Evolutionary conservation across 352 stramenopile species (phyloP).

Genomic region (Globisporangium acanthophoron): DNA sequence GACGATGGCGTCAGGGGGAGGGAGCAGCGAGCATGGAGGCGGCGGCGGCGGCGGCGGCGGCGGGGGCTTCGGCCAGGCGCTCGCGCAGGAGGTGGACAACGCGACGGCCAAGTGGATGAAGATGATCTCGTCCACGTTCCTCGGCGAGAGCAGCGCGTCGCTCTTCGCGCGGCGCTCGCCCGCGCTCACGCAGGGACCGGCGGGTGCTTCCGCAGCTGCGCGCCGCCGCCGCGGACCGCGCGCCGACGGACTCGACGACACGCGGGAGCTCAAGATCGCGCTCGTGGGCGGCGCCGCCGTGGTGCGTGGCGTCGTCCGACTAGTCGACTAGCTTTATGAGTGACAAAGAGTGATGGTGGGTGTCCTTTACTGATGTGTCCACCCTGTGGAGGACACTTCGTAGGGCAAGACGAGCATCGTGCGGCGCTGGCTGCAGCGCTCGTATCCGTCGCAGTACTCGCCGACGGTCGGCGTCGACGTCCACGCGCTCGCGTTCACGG

Average conservation of each 20-base stretch:
- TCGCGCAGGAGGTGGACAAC: slow-evolving; percentile 29
- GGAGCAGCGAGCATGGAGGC: too few species aligned
- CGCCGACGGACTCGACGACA: slow-evolving; percentile 31
- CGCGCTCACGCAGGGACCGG: slow-evolving; percentile 5
- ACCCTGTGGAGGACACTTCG: neutral
- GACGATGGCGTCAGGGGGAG: too few species aligned
- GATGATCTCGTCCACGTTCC: slow-evolving; percentile 78
- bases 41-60: too few species aligned
- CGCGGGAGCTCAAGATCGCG: slow-evolving; percentile 73
- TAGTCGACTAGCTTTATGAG: neutral
- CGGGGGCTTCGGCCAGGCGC: slow-evolving; percentile 15
- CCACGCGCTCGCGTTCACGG: slow-evolving; percentile 34
- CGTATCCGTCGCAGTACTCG: slow-evolving; percentile 62
- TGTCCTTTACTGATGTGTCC: neutral
- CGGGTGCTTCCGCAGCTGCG: neutral
- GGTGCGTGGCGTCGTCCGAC: slow-evolving; percentile 18
- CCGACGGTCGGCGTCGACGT: slow-evolving; percentile 82
- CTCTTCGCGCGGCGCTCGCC: slow-evolving; percentile 10
- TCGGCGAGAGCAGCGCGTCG: slow-evolving; percentile 41
- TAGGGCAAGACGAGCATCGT: slow-evolving; percentile 84
- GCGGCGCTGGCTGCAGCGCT: slow-evolving; percentile 64
- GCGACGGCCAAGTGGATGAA: slow-evolving; percentile 73
- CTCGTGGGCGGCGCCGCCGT: slow-evolving; percentile 73
- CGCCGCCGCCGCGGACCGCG: slow-evolving; percentile 17
- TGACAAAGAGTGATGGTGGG: neutral